Evolutionary conservation across 352 stramenopile species (phyloP).

Genomic region (Thalassiosira pacifica): DNA sequence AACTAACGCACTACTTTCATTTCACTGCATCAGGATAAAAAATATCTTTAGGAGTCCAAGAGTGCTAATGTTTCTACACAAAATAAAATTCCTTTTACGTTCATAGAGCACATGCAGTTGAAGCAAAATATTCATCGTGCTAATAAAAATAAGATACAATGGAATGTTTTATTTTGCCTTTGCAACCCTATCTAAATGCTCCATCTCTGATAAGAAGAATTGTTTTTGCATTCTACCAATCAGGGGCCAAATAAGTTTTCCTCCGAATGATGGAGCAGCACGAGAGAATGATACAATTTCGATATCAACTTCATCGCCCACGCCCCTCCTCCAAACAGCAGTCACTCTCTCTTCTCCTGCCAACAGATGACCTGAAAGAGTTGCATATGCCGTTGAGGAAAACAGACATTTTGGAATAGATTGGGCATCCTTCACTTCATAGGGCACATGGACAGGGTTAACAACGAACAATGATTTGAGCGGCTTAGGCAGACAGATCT

Average conservation of each 20-base stretch:
- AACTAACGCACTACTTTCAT: too few relatives aligned
- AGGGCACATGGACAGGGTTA: constrained; percentile 77
- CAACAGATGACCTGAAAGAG: constrained; percentile 72
- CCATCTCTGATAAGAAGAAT: constrained; percentile 79
- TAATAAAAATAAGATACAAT: constrained; percentile 22
- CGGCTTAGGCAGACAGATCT: constrained; percentile 47
- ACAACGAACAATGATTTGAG: constrained; percentile 71
- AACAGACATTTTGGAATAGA: constrained; percentile 26
- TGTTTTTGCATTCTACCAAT: constrained; percentile 72
- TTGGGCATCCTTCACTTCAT: constrained; percentile 71
- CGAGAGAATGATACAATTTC: constrained; percentile 78
- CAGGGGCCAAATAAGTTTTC: constrained; percentile 72
- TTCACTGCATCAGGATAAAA: constrained; percentile 41
- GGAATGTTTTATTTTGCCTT: constrained; percentile 10
- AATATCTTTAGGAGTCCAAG: constrained; percentile 23
- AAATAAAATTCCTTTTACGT: background rate
- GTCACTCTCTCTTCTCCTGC: constrained; percentile 78
- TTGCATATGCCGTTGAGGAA: constrained; percentile 76
- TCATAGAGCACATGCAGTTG: constrained; percentile 15
- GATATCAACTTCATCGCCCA: constrained; percentile 68
- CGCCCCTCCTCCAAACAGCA: constrained; percentile 64
- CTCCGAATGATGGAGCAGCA: constrained; percentile 47
- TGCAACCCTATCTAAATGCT: constrained; percentile 56
- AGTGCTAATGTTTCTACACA: background rate
- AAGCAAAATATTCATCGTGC: background rate